These are phyloP conservation scores for Candida rishiriensis DNA, from an alignment of 805 yeast species.

Conservation along the genomic window DNA sequence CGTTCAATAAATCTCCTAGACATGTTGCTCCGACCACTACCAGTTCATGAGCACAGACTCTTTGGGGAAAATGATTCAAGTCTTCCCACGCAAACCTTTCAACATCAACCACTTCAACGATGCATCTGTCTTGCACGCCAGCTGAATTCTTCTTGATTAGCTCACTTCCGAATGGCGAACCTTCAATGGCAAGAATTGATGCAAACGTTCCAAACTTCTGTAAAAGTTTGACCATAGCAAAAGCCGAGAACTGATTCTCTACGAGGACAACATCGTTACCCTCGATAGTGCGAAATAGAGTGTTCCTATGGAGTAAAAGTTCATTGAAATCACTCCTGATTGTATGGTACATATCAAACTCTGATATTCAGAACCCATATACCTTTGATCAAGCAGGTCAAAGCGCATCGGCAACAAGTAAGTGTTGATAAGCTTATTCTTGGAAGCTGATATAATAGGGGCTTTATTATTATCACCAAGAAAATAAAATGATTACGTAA, in stretches of 20 bases:
- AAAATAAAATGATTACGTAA: too few species aligned
- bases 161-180: slow-evolving; percentile 6
- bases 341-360: too few species aligned
- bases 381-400: too few species aligned
- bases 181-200: slow-evolving; percentile 7
- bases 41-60: background rate
- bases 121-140: background rate
- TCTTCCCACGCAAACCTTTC: background rate
- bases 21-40: slow-evolving; percentile 1
- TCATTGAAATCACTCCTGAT: slow-evolving; percentile 1
- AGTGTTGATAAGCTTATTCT: too few species aligned
- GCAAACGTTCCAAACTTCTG: slow-evolving; percentile 2
- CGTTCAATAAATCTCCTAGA: background rate
- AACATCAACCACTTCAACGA: background rate
- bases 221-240: slow-evolving; percentile 6
- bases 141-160: slow-evolving; percentile 4
- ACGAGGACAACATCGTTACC: slow-evolving; percentile 2
- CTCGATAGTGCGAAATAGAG: slow-evolving; percentile 12
- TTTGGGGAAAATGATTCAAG: background rate
- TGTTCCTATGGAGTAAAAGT: slow-evolving; percentile 2
- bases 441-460: too few species aligned
- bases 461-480: too few species aligned
- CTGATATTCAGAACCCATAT: too few species aligned
- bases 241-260: slow-evolving; percentile 7
- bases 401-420: too few species aligned